A percentile compares a stretch with the other conserved stretches of the same genome.
These are phyloP conservation scores for Saccharomycopsis malanga DNA, from an alignment of 805 yeast species.

Conservation along the genomic window DNA sequence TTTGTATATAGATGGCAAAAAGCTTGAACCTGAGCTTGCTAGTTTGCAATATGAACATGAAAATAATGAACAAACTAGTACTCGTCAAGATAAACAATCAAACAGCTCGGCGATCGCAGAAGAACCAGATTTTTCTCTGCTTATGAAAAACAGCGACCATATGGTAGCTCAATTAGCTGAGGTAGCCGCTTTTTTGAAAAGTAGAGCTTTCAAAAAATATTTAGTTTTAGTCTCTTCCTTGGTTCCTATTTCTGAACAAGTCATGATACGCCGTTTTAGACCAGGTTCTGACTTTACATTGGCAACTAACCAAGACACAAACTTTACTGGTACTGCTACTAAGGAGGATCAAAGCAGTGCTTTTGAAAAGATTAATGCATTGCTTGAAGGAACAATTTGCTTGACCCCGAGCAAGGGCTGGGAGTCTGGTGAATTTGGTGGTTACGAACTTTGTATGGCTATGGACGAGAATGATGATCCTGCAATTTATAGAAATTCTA, in stretches of 20 bases:
- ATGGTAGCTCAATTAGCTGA: slow-evolving; percentile 41
- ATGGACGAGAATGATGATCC: slow-evolving; percentile 50
- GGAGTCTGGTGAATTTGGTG: slow-evolving; percentile 89
- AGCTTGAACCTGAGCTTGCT: slow-evolving; percentile 28
- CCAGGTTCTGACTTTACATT: slow-evolving; percentile 92
- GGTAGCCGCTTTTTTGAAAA: slow-evolving; percentile 51
- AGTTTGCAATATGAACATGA: slow-evolving; percentile 24
- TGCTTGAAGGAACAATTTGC: slow-evolving; percentile 73
- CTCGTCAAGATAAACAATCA: slow-evolving; percentile 21
- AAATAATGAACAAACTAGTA: slow-evolving; percentile 4
- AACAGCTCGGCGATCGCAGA: background rate
- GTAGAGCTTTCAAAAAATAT: slow-evolving; percentile 64
- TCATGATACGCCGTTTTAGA: slow-evolving; percentile 77
- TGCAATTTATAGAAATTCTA: slow-evolving; percentile 59
- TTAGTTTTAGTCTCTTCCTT: slow-evolving; percentile 54
- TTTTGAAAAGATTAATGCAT: slow-evolving; percentile 31
- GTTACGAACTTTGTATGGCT: slow-evolving; percentile 88
- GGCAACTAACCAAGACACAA: slow-evolving; percentile 58
- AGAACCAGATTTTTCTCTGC: background rate
- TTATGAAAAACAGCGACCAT: slow-evolving; percentile 13
- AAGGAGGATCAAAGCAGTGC: slow-evolving; percentile 24
- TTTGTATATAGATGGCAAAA: slow-evolving; percentile 68
- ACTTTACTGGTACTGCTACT: background rate
- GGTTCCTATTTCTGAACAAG: slow-evolving; percentile 55
- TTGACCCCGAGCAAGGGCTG: slow-evolving; percentile 80